phyloP scores from a whole-genome alignment of 176 grass and related monocot genomes.

The Bothriochloa decipiens region DNA sequence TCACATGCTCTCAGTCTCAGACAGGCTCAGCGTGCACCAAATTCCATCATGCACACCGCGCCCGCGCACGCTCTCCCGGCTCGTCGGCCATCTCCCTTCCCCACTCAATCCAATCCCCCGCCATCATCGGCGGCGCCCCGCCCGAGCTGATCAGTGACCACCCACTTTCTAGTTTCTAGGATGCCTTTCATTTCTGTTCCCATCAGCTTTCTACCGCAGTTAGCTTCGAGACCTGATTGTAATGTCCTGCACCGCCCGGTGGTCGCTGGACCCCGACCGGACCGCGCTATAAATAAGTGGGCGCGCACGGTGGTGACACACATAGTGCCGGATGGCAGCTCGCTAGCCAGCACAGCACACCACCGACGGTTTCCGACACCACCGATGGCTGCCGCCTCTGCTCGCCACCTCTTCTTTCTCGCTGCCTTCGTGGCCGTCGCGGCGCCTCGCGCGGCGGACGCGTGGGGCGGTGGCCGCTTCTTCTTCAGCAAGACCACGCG shows the following conservation, averaged over 20 bases:
- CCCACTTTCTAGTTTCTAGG: background rate
- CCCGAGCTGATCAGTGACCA: background rate
- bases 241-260: background rate
- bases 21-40: conserved; percentile 45
- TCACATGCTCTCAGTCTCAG: conserved; percentile 35
- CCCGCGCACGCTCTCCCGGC: conserved; percentile 20
- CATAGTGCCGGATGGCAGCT: no score
- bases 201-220: background rate
- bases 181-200: conserved; percentile 2
- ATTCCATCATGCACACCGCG: conserved; percentile 44
- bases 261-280: conserved; percentile 22
- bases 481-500: conserved; percentile 53
- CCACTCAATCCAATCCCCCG: background rate
- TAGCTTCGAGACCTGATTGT: conserved; percentile 16
- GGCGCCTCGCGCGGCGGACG: conserved; percentile 5
- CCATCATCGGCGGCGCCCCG: conserved; percentile 30
- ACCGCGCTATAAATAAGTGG: conserved; percentile 37
- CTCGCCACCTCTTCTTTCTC: conserved; percentile 30
- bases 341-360: no score
- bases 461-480: conserved; percentile 47
- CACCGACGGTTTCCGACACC: background rate
- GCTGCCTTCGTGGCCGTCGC: conserved; percentile 12
- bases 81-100: background rate
- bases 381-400: background rate
- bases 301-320: background rate